Base-by-base conservation (phyloP, 2,329 filamentous ascomycete species). In the Beauveria brongniartii region DNA sequence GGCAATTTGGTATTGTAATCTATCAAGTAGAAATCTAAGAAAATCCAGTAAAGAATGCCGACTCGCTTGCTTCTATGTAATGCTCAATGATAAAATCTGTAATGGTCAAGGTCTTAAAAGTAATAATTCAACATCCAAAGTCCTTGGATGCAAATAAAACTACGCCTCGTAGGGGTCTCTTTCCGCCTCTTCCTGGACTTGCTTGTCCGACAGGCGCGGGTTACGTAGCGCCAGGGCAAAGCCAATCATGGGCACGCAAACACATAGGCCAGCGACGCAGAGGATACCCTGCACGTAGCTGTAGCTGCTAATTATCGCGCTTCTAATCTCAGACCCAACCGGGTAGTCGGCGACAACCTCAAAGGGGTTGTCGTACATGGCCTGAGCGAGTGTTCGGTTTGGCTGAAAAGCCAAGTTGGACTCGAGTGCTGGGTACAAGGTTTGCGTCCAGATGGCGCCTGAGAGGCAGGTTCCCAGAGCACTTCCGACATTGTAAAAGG, bases 231-330 rank as follows among this genome's bases (percentile, higher is more conserved):
- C 68, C 43, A 76, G 63, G 0, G 78, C 77, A 62, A 80, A 78
- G 0, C 61, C 72, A 63, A 81, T 76, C 67, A 80, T 75, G 4
- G 78, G 78, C 16, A 80, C 71, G 28, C 76, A 78, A 8, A 81
- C 64, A 44, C 72, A 76, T 34, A 81, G 74, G 7, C 77, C 79
- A 0, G 76, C 74, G 46, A 79, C 74, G 62, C 72, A 76, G 0
- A 81, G 73, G 5, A 79, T 64, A 2, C 71, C 67, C 70, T 81
- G 79, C 0, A 78, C 73, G 41, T 77, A 69, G 55, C 74, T 69
- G 65, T 81, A 81, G 50, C 77, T 74, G 18, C 64, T 63, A 46
- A 81, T 77, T 28, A 81, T 77, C 43, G 75, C 77, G 1, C 63
- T 63, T 41, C 78, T 72, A 59, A 78, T 75, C 4, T 73, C 71